Evolutionary conservation across 2,329 filamentous ascomycete species (phyloP).

Genomic region (Hypoxylon rubiginosum): DNA sequence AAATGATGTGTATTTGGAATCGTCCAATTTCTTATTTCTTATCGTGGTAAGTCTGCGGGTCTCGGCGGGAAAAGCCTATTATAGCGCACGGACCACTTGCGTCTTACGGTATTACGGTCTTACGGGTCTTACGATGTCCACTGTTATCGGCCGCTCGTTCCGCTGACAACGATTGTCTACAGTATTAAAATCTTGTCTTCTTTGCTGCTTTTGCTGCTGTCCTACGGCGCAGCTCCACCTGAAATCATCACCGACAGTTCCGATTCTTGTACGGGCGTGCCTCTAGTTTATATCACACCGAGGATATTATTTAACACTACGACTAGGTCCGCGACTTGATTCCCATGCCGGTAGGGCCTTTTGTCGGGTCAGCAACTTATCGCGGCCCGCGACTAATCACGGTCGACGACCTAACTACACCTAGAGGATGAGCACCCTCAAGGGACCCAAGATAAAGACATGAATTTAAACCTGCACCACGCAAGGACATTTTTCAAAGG

Average conservation of each 20-base stretch:
- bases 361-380: constrained; percentile 7
- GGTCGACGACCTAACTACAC: not conserved
- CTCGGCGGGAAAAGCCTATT: not conserved
- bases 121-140: not conserved
- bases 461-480: not conserved
- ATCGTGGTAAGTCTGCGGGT: not conserved
- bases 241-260: constrained; percentile 19
- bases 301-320: not conserved
- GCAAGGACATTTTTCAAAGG: not conserved
- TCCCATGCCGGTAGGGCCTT: constrained; percentile 11
- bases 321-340: not conserved
- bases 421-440: constrained; percentile 24
- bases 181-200: not conserved
- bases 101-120: not conserved
- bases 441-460: constrained; percentile 1
- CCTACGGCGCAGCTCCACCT: constrained; percentile 19
- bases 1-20: constrained; percentile 3
- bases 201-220: not conserved
- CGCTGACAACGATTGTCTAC: not conserved
- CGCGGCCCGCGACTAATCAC: not conserved
- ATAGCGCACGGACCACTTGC: not conserved
- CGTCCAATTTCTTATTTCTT: not conserved
- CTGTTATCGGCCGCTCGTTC: not conserved
- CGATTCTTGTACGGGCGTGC: not conserved
- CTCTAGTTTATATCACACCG: not conserved